These are phyloP conservation scores for Claviceps citrina DNA, from an alignment of 2,329 filamentous ascomycete genomes.

Conservation along the genomic window DNA sequence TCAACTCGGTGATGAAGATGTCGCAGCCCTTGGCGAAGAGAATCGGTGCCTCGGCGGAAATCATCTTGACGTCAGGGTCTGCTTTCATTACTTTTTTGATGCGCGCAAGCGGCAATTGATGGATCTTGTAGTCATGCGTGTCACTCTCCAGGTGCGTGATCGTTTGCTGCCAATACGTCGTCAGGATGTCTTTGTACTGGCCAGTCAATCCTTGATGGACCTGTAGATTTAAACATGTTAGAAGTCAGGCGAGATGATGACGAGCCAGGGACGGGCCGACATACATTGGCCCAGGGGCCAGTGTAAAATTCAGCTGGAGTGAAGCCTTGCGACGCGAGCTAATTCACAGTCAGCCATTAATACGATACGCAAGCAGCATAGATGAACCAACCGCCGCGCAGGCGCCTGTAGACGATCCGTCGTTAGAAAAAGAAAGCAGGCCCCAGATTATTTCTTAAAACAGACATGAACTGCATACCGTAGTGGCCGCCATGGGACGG, in stretches of 20 bases:
- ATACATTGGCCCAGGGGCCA: conserved; percentile 86
- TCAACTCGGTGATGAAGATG: conserved; percentile 97
- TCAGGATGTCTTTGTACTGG: conserved; percentile 90
- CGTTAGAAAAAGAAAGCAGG: conserved; percentile 5
- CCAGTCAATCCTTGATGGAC: conserved; percentile 90
- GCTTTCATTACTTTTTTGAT: conserved; percentile 99
- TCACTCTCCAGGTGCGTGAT: conserved; percentile 92
- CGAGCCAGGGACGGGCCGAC: conserved; percentile 14
- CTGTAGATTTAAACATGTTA: conserved; percentile 27
- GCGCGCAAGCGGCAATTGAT: conserved; percentile 88
- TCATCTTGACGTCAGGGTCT: conserved; percentile 99
- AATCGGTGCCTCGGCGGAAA: conserved; percentile 93
- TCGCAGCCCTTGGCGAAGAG: conserved; percentile 97
- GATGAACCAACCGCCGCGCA: conserved; percentile 27
- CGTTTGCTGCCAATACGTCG: conserved; percentile 98
- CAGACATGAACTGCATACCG: conserved; percentile 34
- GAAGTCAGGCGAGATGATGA: background rate
- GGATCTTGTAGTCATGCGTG: conserved; percentile 94
- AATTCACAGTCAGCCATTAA: conserved; percentile 14
- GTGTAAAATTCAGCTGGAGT: conserved; percentile 89
- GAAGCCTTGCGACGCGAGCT: conserved; percentile 78
- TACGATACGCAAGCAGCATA: background rate
- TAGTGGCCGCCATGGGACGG: conserved; percentile 62
- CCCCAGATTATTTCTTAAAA: background rate
- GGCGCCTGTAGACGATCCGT: conserved; percentile 23